phyloP scores from a whole-genome alignment of 2,329 filamentous ascomycete species.

The Ramichloridium luteum region DNA sequence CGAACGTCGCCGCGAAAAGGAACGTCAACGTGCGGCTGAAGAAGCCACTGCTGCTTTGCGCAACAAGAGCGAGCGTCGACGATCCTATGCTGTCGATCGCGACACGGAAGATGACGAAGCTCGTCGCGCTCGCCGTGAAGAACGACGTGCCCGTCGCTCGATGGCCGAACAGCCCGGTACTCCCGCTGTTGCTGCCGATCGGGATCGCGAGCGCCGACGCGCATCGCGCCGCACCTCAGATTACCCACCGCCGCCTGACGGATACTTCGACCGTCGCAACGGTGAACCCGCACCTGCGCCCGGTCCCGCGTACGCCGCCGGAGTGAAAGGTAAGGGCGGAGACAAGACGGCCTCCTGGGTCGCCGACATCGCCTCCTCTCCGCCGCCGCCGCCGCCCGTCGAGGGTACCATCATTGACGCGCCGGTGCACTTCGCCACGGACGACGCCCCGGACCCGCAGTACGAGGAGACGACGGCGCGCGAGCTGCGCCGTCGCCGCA shows the following conservation, averaged over 20 bases:
- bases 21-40: conserved; percentile 14
- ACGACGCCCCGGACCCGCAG: conserved; percentile 14
- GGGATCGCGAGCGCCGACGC: conserved; percentile 20
- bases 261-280: conserved; percentile 36
- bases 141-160: conserved; percentile 30
- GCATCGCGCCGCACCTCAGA: conserved; percentile 21
- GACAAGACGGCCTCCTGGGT: conserved; percentile 42
- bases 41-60: conserved; percentile 12
- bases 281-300: conserved; percentile 17
- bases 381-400: conserved; percentile 34
- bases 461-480: conserved; percentile 19
- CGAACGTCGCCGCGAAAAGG: conserved; percentile 19
- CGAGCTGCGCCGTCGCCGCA: conserved; percentile 17
- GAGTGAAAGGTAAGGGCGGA: conserved; percentile 21
- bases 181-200: conserved; percentile 13
- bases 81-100: conserved; percentile 13
- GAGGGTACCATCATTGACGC: conserved; percentile 37
- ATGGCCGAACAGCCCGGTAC: conserved; percentile 19
- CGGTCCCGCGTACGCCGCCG: conserved; percentile 16
- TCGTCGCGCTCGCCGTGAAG: conserved; percentile 30
- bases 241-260: conserved; percentile 27
- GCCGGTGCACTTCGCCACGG: conserved; percentile 20
- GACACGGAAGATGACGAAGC: conserved; percentile 23
- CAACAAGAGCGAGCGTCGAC: conserved; percentile 19
- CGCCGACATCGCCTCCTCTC: conserved; percentile 33